Base-by-base conservation (phyloP, 345 rosid species). In the Orychophragmus violaceus region DNA sequence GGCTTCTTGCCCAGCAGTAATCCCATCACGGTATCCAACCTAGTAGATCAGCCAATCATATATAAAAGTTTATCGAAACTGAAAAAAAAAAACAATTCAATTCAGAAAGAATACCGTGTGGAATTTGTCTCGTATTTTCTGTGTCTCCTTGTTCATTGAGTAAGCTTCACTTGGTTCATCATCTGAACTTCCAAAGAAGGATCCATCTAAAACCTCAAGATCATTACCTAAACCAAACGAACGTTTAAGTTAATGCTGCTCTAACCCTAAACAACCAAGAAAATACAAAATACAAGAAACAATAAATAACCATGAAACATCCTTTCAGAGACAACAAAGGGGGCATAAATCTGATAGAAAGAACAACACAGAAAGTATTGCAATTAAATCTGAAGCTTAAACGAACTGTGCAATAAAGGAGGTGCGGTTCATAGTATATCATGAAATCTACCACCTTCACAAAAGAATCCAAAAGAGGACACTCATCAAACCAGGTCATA, bases 21-120 rank as follows among this genome's bases (percentile, higher is more conserved):
- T 69, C 44, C 98, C 97, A 29, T 88, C 97, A 18, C 93, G 90
- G 69, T 86, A 93, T 64, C 98, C 97, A 10, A 80, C 53, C 96
- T 90, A 58, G 50, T 32, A 29, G 39, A 50, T 35, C 16, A 51
- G 27, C n/a, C 37, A 52, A 67, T 52, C 57, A 35, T 46, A 21
- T 10, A 46, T 19, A 44, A 30, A 30, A 2, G 35, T 30, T 29
- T 29, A 21, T 46, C 60, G 27, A 23, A 44, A 52, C 59, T 57
- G 46, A 23, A 19, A 16, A 49, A n/a, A n/a, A n/a, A n/a, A n/a
- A n/a, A n/a, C n/a, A 44, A 18, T 2, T 42, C 23, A 44, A 18
- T 37, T 8, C 16, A 21, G 41, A 23, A 42, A 54, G 29, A 21
- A 49, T 79, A 89, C 90, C n/a, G 78, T 66, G 66, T 81, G 81